Evolutionary conservation across 192 early-diverging fungal species (phyloP), one percentile per base, ranked within the genome.

Genomic region (Entomortierella beljakovae): DNA sequence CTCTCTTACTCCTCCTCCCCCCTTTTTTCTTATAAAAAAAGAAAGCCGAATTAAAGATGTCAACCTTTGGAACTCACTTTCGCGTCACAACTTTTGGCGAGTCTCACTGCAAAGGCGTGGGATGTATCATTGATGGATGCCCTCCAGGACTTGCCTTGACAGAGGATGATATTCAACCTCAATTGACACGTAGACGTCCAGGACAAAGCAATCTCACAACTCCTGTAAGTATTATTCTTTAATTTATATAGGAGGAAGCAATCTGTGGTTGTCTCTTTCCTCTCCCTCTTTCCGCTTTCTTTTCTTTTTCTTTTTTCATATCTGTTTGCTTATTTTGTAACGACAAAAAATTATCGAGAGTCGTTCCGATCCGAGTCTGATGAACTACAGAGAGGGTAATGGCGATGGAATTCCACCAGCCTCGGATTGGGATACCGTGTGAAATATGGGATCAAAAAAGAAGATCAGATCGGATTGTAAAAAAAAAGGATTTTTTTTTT

Each of bases 71-170:
- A 61, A 91, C 81, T 33, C 81, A 88, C 57, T 97, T 90, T 85
- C 89, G 94, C 61, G 93, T 98, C 22, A 96, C 95, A 2, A 99
- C 97, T 35, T 98, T 92, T 83, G 97, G 97, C 66, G 97, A 99
- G 84, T 98, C 96, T 35, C 98, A 99, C 87, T 98, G 98, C 86
- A 98, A 97, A 71, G 96, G 91, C 18, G 97, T 99, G 8, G 97
- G 97, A 56, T 96, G 96, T 59, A 96, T 99, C 66, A 86, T 99
- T 62, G 98, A 99, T 72, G 96, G 96, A 52, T 92, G 91, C 64
- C 98, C 98, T 28, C 98, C 98, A 4, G 97, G 98, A n/a, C 83
- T 99, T 64, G 85, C 89, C 33, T 79, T 99, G 60, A 92, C 89
- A 38, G 98, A 98, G 83, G 85, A 71, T 51, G 97, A 98, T 72